Evolutionary conservation across 2,329 filamentous ascomycete genomes (phyloP).

Genomic region (Fusarium multiceps): DNA sequence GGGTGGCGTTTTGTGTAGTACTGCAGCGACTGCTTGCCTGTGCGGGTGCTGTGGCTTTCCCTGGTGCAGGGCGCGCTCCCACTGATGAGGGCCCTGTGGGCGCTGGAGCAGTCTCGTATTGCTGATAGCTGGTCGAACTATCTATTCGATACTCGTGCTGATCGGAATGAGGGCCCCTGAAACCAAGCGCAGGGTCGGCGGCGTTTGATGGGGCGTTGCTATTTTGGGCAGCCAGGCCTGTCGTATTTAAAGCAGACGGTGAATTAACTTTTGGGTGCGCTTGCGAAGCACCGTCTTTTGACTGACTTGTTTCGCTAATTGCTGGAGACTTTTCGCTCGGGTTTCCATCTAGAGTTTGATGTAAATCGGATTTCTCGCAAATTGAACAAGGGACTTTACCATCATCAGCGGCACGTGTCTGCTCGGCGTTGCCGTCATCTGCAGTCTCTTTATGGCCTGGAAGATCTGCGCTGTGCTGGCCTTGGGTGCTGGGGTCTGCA

Average conservation of each 20-base stretch:
- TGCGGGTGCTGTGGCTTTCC: constrained; percentile 34
- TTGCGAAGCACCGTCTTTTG: constrained; percentile 5
- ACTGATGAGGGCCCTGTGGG: constrained; percentile 30
- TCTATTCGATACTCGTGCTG: constrained; percentile 29
- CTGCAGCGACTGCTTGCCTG: constrained; percentile 37
- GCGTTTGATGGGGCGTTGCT: constrained; percentile 40
- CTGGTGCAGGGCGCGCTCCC: constrained; percentile 27
- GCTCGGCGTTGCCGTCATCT: constrained; percentile 29
- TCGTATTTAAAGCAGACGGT: constrained; percentile 37
- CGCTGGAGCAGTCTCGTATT: constrained; percentile 43
- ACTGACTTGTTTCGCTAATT: neutral
- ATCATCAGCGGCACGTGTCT: constrained; percentile 34
- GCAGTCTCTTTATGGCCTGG: constrained; percentile 20
- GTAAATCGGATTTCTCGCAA: constrained; percentile 11
- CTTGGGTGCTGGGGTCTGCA: constrained; percentile 21
- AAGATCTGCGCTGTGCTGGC: constrained; percentile 33
- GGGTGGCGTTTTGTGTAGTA: constrained; percentile 36
- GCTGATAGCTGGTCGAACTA: constrained; percentile 12
- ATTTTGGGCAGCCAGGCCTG: constrained; percentile 41
- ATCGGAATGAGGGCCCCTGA: constrained; percentile 40
- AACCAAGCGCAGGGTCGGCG: constrained; percentile 32
- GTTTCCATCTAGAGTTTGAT: constrained; percentile 5
- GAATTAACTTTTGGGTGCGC: constrained; percentile 35
- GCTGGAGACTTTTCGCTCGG: constrained; percentile 1
- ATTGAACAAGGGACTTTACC: constrained; percentile 7